Evolutionary conservation across 108 stramenopile genomes (phyloP).

Genomic region (Cyclostephanos tholiformis): DNA sequence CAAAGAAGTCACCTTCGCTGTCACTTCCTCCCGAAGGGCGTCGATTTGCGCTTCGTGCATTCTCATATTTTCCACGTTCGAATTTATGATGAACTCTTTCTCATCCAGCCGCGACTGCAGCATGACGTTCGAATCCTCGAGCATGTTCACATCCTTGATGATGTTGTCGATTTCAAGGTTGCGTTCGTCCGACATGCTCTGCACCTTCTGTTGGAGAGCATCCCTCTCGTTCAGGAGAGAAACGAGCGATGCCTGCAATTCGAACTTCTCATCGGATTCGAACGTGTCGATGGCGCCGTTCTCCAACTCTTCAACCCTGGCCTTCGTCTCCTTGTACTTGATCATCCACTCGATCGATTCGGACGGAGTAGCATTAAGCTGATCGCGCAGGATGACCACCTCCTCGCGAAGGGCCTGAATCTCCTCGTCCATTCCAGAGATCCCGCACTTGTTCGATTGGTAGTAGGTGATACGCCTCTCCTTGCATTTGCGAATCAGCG

Average conservation of each 20-base stretch:
- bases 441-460: conserved; percentile 16
- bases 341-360: conserved; percentile 46
- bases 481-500: conserved; percentile 50
- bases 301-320: conserved; percentile 31
- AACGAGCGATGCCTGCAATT: conserved; percentile 41
- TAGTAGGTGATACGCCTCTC: conserved; percentile 42
- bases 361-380: conserved; percentile 22
- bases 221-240: conserved; percentile 59
- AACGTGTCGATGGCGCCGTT: conserved; percentile 2
- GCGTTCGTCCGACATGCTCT: conserved; percentile 28
- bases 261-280: conserved; percentile 27
- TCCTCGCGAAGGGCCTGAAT: conserved; percentile 28
- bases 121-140: conserved; percentile 49
- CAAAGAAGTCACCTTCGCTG: conserved; percentile 40
- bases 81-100: conserved; percentile 31
- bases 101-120: conserved; percentile 56
- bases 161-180: conserved; percentile 26
- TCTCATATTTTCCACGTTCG: conserved; percentile 43
- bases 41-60: conserved; percentile 48
- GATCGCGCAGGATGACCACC: conserved; percentile 27
- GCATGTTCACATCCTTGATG: conserved; percentile 25
- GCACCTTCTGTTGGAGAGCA: conserved; percentile 49
- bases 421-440: conserved; percentile 15
- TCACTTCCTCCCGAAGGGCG: conserved; percentile 57
- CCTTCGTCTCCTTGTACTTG: conserved; percentile 43